Percentiles rank a stretch among this genome's conserved stretches.
These are phyloP conservation scores for Aureobasidium uvarum DNA, from an alignment of 2,329 filamentous ascomycete species.

Conservation along the genomic window DNA sequence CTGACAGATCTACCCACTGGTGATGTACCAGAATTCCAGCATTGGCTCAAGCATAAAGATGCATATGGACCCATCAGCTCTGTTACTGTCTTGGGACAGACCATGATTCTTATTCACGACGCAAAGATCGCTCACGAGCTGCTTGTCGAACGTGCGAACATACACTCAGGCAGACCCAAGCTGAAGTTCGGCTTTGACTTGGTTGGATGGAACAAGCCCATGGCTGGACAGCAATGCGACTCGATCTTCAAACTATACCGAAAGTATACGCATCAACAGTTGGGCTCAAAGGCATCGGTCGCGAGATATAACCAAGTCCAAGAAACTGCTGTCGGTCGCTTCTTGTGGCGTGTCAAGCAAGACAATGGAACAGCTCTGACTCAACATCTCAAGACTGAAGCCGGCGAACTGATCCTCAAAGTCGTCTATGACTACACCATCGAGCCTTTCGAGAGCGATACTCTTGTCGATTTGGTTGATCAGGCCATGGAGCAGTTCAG, in stretches of 20 bases:
- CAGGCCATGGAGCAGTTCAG: conserved; percentile 45
- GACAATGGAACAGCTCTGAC: conserved; percentile 42
- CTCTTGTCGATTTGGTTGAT: conserved; percentile 46
- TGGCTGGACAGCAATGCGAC: conserved; percentile 38
- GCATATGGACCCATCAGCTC: conserved; percentile 38
- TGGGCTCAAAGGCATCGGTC: conserved; percentile 47
- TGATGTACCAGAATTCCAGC: conserved; percentile 41
- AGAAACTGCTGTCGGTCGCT: conserved; percentile 47
- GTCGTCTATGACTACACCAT: conserved; percentile 50
- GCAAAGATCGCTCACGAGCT: conserved; percentile 41
- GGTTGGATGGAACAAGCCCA: conserved; percentile 42
- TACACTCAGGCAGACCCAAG: conserved; percentile 41
- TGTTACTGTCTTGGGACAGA: conserved; percentile 45
- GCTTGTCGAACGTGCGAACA: conserved; percentile 40
- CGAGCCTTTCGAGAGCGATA: conserved; percentile 43
- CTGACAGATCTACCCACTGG: conserved; percentile 31
- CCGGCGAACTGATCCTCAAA: conserved; percentile 46
- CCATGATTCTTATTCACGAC: conserved; percentile 46
- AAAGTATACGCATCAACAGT: conserved; percentile 47
- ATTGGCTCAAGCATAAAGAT: conserved; percentile 47
- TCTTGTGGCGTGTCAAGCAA: conserved; percentile 45
- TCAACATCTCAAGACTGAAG: conserved; percentile 46
- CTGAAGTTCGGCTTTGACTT: conserved; percentile 31
- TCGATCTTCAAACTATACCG: conserved; percentile 42
- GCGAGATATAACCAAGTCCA: conserved; percentile 46